phyloP scores from a whole-genome alignment of 192 early-diverging fungal species.

The Gryganskiella cystojenkinii region DNA sequence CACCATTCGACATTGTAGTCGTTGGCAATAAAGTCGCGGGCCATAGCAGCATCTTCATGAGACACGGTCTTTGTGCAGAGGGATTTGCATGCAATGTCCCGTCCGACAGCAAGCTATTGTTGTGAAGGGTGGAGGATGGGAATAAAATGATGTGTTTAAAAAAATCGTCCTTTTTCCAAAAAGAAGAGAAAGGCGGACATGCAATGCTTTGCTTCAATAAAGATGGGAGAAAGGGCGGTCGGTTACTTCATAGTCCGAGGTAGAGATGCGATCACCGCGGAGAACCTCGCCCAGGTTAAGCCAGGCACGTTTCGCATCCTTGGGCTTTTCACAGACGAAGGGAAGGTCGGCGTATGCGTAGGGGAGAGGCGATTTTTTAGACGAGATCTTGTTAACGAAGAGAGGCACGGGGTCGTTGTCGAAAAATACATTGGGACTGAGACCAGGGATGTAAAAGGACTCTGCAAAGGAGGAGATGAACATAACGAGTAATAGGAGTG shows the following conservation, averaged over 20 bases:
- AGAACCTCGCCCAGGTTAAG: slow-evolving; percentile 74
- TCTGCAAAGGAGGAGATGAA: slow-evolving; percentile 9
- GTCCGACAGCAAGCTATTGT: slow-evolving; percentile 51
- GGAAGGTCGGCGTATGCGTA: slow-evolving; percentile 73
- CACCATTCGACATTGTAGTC: slow-evolving; percentile 73
- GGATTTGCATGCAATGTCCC: slow-evolving; percentile 60
- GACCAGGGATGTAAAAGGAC: slow-evolving; percentile 52
- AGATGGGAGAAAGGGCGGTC: not conserved
- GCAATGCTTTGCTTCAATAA: not conserved
- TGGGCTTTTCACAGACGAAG: slow-evolving; percentile 67
- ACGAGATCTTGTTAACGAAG: slow-evolving; percentile 76
- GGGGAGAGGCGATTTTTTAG: slow-evolving; percentile 71
- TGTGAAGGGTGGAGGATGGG: not conserved
- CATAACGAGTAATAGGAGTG: too few species aligned
- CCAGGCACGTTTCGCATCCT: slow-evolving; percentile 42
- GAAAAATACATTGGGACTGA: slow-evolving; percentile 49
- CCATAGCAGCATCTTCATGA: slow-evolving; percentile 53
- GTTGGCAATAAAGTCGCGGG: slow-evolving; percentile 62
- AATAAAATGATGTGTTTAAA: not conserved
- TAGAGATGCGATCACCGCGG: slow-evolving; percentile 76
- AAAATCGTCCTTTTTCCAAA: not conserved
- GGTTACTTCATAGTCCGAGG: slow-evolving; percentile 62
- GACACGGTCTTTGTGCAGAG: slow-evolving; percentile 65
- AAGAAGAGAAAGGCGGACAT: not conserved
- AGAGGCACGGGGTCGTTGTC: slow-evolving; percentile 67